Evolutionary conservation across 306 rosid genomes (phyloP).

Genomic region (Inga laurina): DNA sequence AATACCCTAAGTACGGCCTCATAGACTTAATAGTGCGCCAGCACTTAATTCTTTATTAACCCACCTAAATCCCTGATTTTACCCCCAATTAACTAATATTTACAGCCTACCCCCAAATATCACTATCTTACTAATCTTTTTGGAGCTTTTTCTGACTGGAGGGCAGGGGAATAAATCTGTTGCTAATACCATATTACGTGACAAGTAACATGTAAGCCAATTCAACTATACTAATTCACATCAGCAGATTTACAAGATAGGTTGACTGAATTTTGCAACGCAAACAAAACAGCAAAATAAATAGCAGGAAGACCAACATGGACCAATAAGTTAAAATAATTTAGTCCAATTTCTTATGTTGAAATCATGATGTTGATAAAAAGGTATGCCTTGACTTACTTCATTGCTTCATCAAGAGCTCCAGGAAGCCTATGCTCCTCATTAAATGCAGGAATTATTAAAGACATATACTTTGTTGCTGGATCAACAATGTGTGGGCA

Average conservation of each 20-base stretch:
- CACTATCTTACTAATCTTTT: neutral
- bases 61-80: too few species aligned
- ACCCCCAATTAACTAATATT: too few species aligned
- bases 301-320: constrained; percentile 1
- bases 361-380: constrained; percentile 10
- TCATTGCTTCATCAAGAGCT: constrained; percentile 84
- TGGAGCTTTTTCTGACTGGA: neutral
- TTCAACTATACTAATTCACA: neutral
- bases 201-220: neutral
- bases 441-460: constrained; percentile 86
- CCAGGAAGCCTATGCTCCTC: constrained; percentile 87
- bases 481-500: constrained; percentile 86
- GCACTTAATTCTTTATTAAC: too few species aligned
- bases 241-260: neutral
- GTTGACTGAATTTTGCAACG: neutral
- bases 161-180: constrained; percentile 16
- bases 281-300: neutral
- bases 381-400: constrained; percentile 49
- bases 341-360: neutral
- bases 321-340: neutral
- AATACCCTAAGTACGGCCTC: too few species aligned
- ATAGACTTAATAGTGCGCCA: too few species aligned
- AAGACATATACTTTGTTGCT: constrained; percentile 81
- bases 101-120: too few species aligned
- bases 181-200: neutral